Percentiles rank a stretch among this genome's conserved stretches.
phyloP scores from a whole-genome alignment of 2,329 filamentous ascomycete genomes.

The Talaromyces sp. region DNA sequence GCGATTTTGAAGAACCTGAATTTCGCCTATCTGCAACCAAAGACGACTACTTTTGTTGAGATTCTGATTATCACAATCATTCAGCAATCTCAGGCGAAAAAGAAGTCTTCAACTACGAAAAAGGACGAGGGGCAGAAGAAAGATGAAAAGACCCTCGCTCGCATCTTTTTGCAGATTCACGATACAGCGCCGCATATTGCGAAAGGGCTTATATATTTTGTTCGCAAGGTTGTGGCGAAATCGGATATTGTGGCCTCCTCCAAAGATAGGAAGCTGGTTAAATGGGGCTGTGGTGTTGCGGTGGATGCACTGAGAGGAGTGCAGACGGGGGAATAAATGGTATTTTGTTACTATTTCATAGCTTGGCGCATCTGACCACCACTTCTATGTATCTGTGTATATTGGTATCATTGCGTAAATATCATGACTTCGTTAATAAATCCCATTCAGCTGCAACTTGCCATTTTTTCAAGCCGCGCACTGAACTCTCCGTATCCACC shows the following conservation, averaged over 20 bases:
- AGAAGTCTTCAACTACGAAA: conserved; percentile 31
- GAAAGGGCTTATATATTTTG: conserved; percentile 71
- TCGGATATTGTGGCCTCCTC: conserved; percentile 52
- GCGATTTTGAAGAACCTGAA: conserved; percentile 62
- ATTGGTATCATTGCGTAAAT: not conserved
- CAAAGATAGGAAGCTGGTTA: conserved; percentile 49
- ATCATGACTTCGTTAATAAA: conserved; percentile 13
- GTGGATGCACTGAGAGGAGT: conserved; percentile 30
- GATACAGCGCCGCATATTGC: conserved; percentile 62
- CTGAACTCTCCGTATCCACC: not conserved
- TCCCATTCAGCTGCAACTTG: conserved; percentile 39
- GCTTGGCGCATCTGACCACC: not conserved
- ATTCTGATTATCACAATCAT: conserved; percentile 73
- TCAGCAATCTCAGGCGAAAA: conserved; percentile 54
- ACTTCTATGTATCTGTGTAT: not conserved
- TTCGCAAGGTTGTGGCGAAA: conserved; percentile 69
- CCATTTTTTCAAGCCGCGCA: conserved; percentile 22
- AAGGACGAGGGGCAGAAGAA: conserved; percentile 14
- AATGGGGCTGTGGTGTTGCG: conserved; percentile 40
- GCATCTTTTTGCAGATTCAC: conserved; percentile 62
- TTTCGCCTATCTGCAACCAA: conserved; percentile 70
- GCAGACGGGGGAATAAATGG: conserved; percentile 21
- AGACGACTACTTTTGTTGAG: conserved; percentile 74
- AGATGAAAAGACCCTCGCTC: conserved; percentile 47
- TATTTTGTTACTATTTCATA: not conserved